Evolutionary conservation across 306 rosid genomes (phyloP), one percentile per base, ranked within the genome.

Genomic region (Hippophae rhamnoides): DNA sequence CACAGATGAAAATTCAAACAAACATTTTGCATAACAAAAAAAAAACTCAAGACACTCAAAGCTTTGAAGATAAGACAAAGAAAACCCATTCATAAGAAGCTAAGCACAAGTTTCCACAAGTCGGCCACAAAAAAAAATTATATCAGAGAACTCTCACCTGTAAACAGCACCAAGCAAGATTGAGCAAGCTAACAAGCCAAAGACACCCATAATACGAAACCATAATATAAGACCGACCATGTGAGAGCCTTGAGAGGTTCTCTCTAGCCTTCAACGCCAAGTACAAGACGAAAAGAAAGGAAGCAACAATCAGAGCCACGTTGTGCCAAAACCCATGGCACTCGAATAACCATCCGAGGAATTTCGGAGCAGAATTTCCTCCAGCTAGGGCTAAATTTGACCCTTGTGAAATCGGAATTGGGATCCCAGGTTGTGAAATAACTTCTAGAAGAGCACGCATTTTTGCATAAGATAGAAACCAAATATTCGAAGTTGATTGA

Each of bases 261-360:
- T 81, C 71, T 42, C 47, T 78, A 3, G 86, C 78, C 57, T 77
- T 83, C 44, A 69, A 69, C 1, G 65, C 78, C 76, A 81, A 67
- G 68, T 81, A 81, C 6, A 75, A 57, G 26, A 67, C 69, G 61
- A 81, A 78, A 1, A 81, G 64, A 18, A 74, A 31, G 62, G 81
- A 72, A 5, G 86, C 64, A 5, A 63, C 9, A 18, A 78, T 63
- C 63, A 78, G 81, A 27, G 71, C 61, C 40, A 65, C 57, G 18
- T 83, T 79, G 69, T 77, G 82, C 79, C 79, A 76, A 42, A 77
- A 66, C 27, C 89, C 85, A 61, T 83, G 96, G 69, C 98, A 90
- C 58, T 83, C 74, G 38, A 80, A 76, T 9, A 83, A 62, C 79
- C 90, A 78, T 8, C 72, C 71, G 69, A 63, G 54, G 69, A 64